Evolutionary conservation across 306 rosid species (phyloP).

Genomic region (Cucurbita argyrosperma): DNA sequence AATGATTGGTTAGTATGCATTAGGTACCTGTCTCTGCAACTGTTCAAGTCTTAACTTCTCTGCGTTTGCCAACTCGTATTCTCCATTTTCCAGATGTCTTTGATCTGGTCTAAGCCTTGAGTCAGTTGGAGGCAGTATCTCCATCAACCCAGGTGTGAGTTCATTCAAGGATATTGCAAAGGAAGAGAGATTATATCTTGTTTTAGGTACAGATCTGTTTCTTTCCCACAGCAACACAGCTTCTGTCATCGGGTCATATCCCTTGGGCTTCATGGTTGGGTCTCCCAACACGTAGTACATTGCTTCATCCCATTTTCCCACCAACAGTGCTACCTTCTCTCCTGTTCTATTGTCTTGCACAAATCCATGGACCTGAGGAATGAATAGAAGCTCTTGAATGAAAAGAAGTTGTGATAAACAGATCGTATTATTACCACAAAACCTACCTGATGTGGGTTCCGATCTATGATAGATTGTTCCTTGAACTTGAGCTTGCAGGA

Average conservation of each 20-base stretch:
- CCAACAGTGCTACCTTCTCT: conserved; percentile 89
- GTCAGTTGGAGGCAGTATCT: conserved; percentile 79
- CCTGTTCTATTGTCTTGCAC: conserved; percentile 99
- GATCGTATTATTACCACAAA: not conserved
- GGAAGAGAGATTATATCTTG: conserved; percentile 92
- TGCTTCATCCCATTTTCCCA: conserved; percentile 98
- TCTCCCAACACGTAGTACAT: conserved; percentile 97
- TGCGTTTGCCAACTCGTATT: conserved; percentile 73
- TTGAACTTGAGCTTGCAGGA: conserved; percentile 97
- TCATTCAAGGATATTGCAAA: conserved; percentile 89
- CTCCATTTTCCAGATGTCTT: conserved; percentile 90
- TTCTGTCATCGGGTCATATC: conserved; percentile 97
- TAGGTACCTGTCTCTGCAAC: conserved; percentile 86
- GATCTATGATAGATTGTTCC: conserved; percentile 93
- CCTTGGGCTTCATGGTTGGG: conserved; percentile 83
- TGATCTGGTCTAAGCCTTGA: conserved; percentile 98
- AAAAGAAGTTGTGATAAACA: not conserved
- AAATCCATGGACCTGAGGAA: conserved; percentile 84
- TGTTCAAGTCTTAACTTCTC: conserved; percentile 95
- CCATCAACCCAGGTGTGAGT: conserved; percentile 56
- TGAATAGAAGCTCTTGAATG: not conserved
- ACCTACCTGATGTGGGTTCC: conserved; percentile 89
- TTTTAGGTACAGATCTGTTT: conserved; percentile 43
- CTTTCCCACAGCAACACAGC: conserved; percentile 93
- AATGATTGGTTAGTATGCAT: too few species aligned